phyloP scores from a whole-genome alignment of 2,329 filamentous ascomycete genomes.

The Colletotrichum tropicale region DNA sequence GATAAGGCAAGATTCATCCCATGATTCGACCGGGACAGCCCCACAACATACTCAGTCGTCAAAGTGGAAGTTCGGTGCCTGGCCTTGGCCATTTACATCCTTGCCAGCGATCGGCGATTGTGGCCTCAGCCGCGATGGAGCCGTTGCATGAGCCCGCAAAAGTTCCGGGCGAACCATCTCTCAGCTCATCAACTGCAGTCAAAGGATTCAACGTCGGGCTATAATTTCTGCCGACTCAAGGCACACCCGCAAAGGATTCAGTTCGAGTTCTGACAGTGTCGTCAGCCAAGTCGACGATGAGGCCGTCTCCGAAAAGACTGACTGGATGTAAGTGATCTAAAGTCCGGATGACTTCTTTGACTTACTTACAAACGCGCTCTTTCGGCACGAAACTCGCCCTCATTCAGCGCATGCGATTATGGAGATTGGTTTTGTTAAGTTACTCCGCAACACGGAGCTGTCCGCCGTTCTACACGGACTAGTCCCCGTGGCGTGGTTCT shows the following conservation, averaged over 20 bases:
- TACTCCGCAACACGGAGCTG: not conserved
- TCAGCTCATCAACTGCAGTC: not conserved
- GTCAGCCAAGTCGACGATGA: not conserved
- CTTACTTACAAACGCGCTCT: not conserved
- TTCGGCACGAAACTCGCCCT: not conserved
- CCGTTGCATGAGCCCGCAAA: not conserved
- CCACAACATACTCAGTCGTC: not conserved
- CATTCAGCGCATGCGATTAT: not conserved
- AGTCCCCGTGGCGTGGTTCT: not conserved
- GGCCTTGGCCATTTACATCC: not conserved
- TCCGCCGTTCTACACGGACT: not conserved
- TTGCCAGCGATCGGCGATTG: not conserved
- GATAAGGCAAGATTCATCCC: not conserved
- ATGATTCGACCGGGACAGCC: not conserved
- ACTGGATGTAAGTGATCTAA: not conserved
- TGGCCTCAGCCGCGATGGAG: not conserved
- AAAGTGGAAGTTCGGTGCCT: not conserved
- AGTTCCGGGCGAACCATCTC: not conserved
- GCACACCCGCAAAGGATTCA: not conserved
- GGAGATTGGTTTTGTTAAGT: not conserved
- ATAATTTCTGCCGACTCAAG: not conserved
- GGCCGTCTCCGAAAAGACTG: not conserved
- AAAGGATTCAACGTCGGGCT: not conserved
- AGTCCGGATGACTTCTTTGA: not conserved
- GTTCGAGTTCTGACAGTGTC: not conserved